Conservation (phyloP, 2,329 filamentous ascomycete genomes). For the Rhexocercosporidium sp. region DNA sequence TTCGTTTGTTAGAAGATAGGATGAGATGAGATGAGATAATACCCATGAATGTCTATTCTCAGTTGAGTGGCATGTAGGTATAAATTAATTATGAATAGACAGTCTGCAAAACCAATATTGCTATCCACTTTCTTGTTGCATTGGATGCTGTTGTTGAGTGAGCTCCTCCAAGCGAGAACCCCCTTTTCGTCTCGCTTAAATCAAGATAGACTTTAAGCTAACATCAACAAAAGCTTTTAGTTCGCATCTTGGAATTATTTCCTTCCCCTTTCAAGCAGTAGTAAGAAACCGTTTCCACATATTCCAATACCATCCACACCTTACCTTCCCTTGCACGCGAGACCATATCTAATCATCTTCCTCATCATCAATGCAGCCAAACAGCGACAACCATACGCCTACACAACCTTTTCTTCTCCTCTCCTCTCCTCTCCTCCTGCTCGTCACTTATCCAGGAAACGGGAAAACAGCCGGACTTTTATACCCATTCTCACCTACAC, state of each 20-base stretch:
- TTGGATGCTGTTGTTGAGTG: neutral
- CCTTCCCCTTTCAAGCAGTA: too few relatives aligned
- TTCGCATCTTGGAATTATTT: neutral
- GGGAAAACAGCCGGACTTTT: constrained; percentile 50
- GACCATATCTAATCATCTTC: too few relatives aligned
- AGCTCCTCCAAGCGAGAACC: neutral
- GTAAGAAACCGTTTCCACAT: too few relatives aligned
- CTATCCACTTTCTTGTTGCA: too few relatives aligned
- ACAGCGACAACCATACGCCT: too few relatives aligned
- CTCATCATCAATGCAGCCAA: too few relatives aligned
- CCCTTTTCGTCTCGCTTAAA: neutral
- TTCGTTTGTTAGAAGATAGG: neutral
- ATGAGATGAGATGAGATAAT: neutral
- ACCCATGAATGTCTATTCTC: neutral
- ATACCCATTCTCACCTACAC: constrained; percentile 55
- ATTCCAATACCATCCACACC: too few relatives aligned
- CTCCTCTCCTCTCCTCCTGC: too few relatives aligned
- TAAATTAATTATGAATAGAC: neutral
- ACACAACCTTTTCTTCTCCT: too few relatives aligned
- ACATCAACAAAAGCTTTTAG: neutral
- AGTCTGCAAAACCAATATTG: neutral
- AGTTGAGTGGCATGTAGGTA: neutral
- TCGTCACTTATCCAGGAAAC: constrained; percentile 16
- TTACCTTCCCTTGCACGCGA: too few relatives aligned
- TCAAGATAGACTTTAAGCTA: neutral